Conservation (phyloP, 768 basidiomycete species). For the Suillus ampliporus region DNA sequence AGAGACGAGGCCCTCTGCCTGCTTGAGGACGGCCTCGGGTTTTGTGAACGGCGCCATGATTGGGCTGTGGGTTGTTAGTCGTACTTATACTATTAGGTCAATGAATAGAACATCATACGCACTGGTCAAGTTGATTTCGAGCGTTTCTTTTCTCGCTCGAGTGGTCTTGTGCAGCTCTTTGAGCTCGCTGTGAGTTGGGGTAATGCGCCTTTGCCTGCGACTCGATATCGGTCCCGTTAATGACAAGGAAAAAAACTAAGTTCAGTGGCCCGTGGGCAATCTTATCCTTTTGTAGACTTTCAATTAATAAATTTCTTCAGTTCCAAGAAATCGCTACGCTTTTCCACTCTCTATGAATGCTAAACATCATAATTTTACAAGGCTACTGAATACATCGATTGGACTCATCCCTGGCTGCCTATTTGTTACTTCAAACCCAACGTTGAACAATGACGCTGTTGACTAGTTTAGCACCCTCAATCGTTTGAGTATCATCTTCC, state of each 20-base stretch:
- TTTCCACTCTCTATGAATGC: too few species aligned
- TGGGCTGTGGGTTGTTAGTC: conserved; percentile 11
- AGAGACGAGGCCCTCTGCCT: conserved; percentile 92
- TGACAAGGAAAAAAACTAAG: conserved; percentile 17
- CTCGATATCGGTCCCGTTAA: conserved; percentile 6
- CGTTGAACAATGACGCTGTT: conserved; percentile 89
- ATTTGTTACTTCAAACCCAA: conserved; percentile 51
- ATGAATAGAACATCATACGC: neutral
- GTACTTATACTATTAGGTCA: neutral
- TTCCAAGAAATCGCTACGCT: too few species aligned
- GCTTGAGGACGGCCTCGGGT: conserved; percentile 89
- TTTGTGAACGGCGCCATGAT: conserved; percentile 90
- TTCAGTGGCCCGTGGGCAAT: conserved; percentile 13
- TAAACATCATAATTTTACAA: too few species aligned
- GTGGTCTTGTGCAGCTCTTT: conserved; percentile 7
- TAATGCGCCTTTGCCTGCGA: conserved; percentile 2
- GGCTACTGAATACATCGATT: conserved; percentile 4
- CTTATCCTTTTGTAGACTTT: neutral
- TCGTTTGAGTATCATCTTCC: conserved; percentile 66
- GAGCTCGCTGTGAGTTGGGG: conserved; percentile 6
- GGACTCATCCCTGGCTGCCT: neutral
- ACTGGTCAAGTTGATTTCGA: neutral
- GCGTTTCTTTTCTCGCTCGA: neutral
- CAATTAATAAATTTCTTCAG: too few species aligned
- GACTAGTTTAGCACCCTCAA: conserved; percentile 71